A percentile compares a stretch with the other conserved stretches of the same genome.
Conservation (phyloP, 73 alveolate species). For the Durusdinium trenchii region DNA sequence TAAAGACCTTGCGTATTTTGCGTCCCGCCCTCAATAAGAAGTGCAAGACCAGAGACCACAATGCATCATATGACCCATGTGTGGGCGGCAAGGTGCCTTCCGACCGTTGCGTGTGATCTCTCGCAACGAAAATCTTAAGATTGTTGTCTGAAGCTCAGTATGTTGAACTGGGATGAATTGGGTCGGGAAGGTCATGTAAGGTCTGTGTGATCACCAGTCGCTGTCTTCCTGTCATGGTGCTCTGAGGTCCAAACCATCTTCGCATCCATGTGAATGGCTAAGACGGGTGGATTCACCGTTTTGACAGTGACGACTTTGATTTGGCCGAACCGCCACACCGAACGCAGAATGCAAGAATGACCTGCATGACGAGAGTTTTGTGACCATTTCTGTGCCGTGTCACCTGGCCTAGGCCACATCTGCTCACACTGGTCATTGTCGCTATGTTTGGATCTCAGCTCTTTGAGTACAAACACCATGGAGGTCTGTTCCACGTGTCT, state of each 20-base stretch:
- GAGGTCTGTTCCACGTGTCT: neutral
- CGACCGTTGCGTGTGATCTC: conserved; percentile 97
- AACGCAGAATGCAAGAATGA: neutral
- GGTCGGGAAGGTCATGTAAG: neutral
- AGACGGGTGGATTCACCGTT: no score
- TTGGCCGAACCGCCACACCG: neutral
- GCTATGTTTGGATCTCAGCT: conserved; percentile 19
- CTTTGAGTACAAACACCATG: neutral
- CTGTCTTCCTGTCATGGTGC: neutral
- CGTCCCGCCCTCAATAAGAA: conserved; percentile 30
- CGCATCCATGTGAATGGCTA: conserved; percentile 96
- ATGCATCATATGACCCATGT: neutral
- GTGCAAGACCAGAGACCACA: neutral
- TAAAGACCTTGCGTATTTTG: conserved; percentile 97
- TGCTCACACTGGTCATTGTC: conserved; percentile 75
- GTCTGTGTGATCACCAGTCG: neutral
- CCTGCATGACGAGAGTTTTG: neutral
- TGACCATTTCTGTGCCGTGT: neutral
- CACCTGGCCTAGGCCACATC: conserved; percentile 44
- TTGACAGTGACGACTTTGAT: neutral
- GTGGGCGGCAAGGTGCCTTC: conserved; percentile 82
- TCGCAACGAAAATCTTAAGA: conserved; percentile 97
- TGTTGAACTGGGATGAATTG: neutral
- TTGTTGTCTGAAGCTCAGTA: conserved; percentile 49
- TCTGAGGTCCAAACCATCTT: conserved; percentile 96